phyloP scores from a whole-genome alignment of 768 basidiomycete species.

The Boletus subcaerulescens region DNA sequence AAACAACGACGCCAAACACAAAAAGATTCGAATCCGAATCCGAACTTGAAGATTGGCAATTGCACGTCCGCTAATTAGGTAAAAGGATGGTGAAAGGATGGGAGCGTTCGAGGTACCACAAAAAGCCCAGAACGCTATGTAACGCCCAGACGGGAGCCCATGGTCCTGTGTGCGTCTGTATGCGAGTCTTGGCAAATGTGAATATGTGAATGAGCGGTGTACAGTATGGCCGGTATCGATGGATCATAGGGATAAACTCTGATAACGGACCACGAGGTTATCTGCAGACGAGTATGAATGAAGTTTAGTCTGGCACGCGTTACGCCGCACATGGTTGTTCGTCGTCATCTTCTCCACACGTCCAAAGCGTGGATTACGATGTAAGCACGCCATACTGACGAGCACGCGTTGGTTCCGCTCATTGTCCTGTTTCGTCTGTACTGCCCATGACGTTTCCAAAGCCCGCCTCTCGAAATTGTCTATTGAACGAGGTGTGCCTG shows the following conservation, averaged over 20 bases:
- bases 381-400: constrained; percentile 7
- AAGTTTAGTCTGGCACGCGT: neutral
- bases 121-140: neutral
- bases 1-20: neutral
- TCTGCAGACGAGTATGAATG: neutral
- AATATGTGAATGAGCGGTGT: neutral
- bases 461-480: neutral
- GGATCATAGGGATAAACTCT: constrained; percentile 12
- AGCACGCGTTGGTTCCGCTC: neutral
- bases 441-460: neutral
- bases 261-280: constrained; percentile 18
- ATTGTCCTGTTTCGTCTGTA: neutral
- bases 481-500: neutral
- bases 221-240: neutral
- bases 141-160: neutral
- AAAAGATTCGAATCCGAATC: neutral
- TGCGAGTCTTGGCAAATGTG: neutral
- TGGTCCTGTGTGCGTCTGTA: neutral
- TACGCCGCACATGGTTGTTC: neutral
- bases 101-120: neutral
- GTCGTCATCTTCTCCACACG: neutral
- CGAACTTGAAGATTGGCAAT: constrained; percentile 11
- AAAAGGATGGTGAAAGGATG: too few species aligned
- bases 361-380: constrained; percentile 2
- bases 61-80: neutral